Evolutionary conservation across 1,284 basidiomycete species (phyloP), one percentile per base, ranked within the genome.

Genomic region (Malassezia pachydermatis): DNA sequence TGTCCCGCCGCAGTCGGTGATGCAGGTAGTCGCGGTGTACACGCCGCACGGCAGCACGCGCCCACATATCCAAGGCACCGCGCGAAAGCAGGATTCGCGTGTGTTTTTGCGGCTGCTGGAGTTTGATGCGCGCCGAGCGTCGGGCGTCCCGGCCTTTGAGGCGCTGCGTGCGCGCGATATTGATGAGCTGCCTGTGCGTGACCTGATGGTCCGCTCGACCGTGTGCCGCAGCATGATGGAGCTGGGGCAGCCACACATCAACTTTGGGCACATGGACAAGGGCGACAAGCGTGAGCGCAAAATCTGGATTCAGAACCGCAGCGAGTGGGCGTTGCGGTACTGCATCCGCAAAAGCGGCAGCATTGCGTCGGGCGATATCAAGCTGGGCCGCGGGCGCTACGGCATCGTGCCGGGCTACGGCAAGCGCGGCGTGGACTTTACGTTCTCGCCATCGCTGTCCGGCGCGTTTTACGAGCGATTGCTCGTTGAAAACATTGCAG

Each of bases 221-320:
- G 74, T 73, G 29, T 75, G 76, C 35, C 62, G 75, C 25, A 73
- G 70, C 35, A 66, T 75, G 29, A 61, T 77, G 29, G 76, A 77
- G 56, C 72, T 77, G 13, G 75, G 75, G 35, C 76, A 77, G 67
- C 73, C 73, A 39, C 73, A 73, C 46, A 76, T 77, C 73, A 76
- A 77, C 60, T 76, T 77, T 60, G 76, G 76, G 1, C 68, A 72
- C n/a, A 73, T 76, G 57, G 75, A 77, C 41, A 76, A 76, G 60
- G 75, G 76, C 37, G 75, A 76, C 33, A 60, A 68, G 24, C 76
- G 75, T 57, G 72, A 74, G 33, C 73, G 75, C 51, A 75, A 73
- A 52, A 75, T 77, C 38, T 68, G 77, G 45, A 74, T 77, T 35
- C 76, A 72, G 68, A 76, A 73, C 65, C 71, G 63, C 65, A 75